Percentiles rank a stretch among this genome's conserved stretches.
phyloP scores from a whole-genome alignment of 345 rosid genomes.

The Murraya paniculata region DNA sequence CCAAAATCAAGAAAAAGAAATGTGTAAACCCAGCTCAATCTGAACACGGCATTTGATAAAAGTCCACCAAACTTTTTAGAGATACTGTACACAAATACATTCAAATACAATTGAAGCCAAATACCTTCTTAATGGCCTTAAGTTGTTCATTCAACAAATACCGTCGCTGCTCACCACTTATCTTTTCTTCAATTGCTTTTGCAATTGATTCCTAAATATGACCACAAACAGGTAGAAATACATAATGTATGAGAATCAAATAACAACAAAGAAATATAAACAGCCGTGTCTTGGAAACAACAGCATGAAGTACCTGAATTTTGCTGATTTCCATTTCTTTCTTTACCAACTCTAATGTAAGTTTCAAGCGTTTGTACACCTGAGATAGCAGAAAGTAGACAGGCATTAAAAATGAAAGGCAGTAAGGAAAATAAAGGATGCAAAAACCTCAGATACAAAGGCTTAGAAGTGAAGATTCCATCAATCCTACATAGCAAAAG shows the following conservation, averaged over 20 bases:
- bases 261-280: conserved; percentile 2
- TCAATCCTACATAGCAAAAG: background rate
- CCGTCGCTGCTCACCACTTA: conserved; percentile 98
- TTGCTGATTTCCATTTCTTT: conserved; percentile 97
- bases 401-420: background rate
- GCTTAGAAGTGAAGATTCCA: background rate
- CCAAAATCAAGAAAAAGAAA: conserved; percentile 9
- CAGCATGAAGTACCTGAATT: conserved; percentile 65
- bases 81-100: background rate
- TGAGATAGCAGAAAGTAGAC: conserved; percentile 22
- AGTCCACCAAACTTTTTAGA: background rate
- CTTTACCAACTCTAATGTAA: conserved; percentile 83
- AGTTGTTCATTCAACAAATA: conserved; percentile 97
- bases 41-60: background rate
- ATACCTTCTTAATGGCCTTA: conserved; percentile 98
- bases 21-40: background rate
- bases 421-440: background rate
- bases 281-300: background rate
- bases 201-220: conserved; percentile 82
- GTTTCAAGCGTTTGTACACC: conserved; percentile 89
- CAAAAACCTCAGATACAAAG: background rate
- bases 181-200: conserved; percentile 97
- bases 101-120: conserved; percentile 1
- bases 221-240: conserved; percentile 3
- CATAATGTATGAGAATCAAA: conserved; percentile 10